These are phyloP conservation scores for Apiospora koreana DNA, from an alignment of 2,329 filamentous ascomycete genomes.

Conservation along the genomic window DNA sequence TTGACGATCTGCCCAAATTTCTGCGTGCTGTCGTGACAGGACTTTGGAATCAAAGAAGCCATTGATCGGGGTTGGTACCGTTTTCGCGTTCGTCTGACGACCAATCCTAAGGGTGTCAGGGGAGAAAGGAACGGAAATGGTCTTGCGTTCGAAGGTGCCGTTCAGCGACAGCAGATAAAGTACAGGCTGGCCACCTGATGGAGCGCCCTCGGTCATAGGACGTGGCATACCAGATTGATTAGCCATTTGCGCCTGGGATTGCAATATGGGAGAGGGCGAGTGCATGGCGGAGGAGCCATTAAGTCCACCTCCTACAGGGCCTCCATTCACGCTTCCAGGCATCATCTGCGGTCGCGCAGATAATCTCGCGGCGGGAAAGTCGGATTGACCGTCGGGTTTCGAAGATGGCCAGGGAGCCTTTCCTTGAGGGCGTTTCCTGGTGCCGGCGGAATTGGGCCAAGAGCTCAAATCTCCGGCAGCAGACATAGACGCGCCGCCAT, in stretches of 20 bases:
- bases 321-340: conserved; percentile 4
- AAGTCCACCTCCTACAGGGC: conserved; percentile 32
- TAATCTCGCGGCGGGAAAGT: neutral
- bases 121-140: conserved; percentile 87
- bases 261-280: conserved; percentile 38
- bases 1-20: conserved; percentile 81
- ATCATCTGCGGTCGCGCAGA: conserved; percentile 3
- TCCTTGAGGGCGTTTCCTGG: conserved; percentile 53
- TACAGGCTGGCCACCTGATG: conserved; percentile 72
- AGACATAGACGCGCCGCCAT: conserved; percentile 59
- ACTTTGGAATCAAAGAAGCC: conserved; percentile 99
- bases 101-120: conserved; percentile 96
- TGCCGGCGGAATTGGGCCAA: conserved; percentile 48
- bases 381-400: conserved; percentile 42
- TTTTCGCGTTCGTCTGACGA: conserved; percentile 96
- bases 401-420: conserved; percentile 52
- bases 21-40: conserved; percentile 90
- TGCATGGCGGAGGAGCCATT: conserved; percentile 45
- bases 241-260: conserved; percentile 39
- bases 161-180: conserved; percentile 89
- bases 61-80: conserved; percentile 84
- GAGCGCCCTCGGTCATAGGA: conserved; percentile 59
- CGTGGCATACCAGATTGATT: conserved; percentile 56
- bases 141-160: conserved; percentile 95
- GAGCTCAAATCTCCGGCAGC: conserved; percentile 50